These are phyloP conservation scores for Guillardia theta DNA, from an alignment of 78 protist species.

Conservation along the genomic window DNA sequence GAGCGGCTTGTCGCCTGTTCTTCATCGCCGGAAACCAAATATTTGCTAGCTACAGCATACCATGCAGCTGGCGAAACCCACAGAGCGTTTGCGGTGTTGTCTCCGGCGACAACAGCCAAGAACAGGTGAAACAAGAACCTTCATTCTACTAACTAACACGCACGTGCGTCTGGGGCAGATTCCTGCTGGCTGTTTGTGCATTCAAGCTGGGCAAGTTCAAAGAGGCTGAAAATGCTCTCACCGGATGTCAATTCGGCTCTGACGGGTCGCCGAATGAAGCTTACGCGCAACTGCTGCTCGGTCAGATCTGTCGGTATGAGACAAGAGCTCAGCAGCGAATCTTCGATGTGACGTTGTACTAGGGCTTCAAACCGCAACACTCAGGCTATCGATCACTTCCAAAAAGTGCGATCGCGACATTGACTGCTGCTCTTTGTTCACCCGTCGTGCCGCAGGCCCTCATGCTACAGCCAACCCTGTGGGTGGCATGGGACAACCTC, in stretches of 20 bases:
- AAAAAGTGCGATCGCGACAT: too few species aligned
- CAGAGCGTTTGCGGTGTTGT: background rate
- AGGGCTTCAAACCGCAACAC: background rate
- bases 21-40: background rate
- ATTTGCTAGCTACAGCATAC: background rate
- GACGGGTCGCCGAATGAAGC: background rate
- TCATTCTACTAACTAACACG: background rate
- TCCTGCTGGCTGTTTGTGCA: conserved; percentile 26
- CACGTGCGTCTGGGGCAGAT: background rate
- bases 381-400: background rate
- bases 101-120: background rate
- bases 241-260: background rate
- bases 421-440: too few species aligned
- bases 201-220: conserved; percentile 2
- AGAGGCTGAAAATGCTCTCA: conserved; percentile 7
- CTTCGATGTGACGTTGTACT: background rate
- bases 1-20: background rate
- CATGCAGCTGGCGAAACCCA: background rate
- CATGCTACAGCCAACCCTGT: background rate
- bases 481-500: background rate
- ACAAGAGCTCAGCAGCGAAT: background rate
- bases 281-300: background rate
- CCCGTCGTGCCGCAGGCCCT: background rate
- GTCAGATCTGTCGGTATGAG: background rate
- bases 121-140: too few species aligned